Conservation (phyloP, 2,329 filamentous ascomycete genomes). For the Clonostachys rosea region DNA sequence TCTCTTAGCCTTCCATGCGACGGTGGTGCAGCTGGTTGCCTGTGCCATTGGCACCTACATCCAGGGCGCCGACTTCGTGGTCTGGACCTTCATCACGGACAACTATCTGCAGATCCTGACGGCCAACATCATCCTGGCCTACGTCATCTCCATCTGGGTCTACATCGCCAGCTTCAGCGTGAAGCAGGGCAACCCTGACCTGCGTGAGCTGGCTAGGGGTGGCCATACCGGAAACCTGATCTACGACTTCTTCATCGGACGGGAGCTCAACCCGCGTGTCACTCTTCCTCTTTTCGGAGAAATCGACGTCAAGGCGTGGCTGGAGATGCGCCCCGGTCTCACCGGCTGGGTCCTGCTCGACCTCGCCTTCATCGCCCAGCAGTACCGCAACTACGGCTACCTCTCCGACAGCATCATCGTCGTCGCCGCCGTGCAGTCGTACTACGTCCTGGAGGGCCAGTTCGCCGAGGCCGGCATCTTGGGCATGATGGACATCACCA, state of each 20-base stretch:
- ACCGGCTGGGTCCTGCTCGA: conserved; percentile 86
- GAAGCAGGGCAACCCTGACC: conserved; percentile 63
- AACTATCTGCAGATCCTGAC: conserved; percentile 86
- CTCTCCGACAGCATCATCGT: conserved; percentile 84
- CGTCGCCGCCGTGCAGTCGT: conserved; percentile 68
- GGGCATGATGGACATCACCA: conserved; percentile 91
- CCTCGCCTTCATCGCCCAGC: conserved; percentile 77
- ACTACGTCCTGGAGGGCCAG: conserved; percentile 81
- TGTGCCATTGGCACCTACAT: conserved; percentile 69
- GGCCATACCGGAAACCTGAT: conserved; percentile 79
- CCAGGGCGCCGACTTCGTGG: conserved; percentile 74
- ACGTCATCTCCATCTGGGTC: conserved; percentile 69
- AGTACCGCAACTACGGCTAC: conserved; percentile 80
- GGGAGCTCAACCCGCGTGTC: conserved; percentile 87
- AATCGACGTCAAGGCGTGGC: conserved; percentile 85
- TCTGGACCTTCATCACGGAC: conserved; percentile 92
- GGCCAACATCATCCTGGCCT: conserved; percentile 74
- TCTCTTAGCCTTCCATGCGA: conserved; percentile 35
- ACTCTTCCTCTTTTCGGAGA: conserved; percentile 75
- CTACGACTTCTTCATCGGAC: conserved; percentile 96
- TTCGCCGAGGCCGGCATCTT: conserved; percentile 86
- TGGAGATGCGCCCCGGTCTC: conserved; percentile 85
- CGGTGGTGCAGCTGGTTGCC: conserved; percentile 65
- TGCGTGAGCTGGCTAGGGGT: conserved; percentile 76
- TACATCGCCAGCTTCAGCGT: conserved; percentile 82